Base-by-base conservation (phyloP, 2,329 filamentous ascomycete genomes). In the Ilyonectria sp. region DNA sequence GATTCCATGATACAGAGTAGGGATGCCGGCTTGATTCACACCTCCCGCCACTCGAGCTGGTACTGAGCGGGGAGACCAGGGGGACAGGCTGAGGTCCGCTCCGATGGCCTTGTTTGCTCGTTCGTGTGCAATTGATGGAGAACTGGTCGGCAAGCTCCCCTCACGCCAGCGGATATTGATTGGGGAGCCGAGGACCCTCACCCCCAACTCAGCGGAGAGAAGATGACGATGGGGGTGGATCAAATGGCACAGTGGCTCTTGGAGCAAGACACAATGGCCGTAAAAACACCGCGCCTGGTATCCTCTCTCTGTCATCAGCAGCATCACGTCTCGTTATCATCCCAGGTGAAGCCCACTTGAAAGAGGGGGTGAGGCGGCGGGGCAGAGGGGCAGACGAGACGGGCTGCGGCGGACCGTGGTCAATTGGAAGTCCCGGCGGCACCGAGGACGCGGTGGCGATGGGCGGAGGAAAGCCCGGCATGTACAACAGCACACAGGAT, bases 351-450 rank as follows among this genome's bases (percentile, higher is more conserved):
- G 58, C 59, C 60, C 56, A 60, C 63, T 63, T 57, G 54, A 59
- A 35, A 66, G 37, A 62, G 64, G 50, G 55, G 60, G 53, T 23
- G 61, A 70, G 57, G 65, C 26, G 58, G 68, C 33, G 67, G 61
- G 70, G 70, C 62, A 55, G 63, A 67, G 60, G 65, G 40, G 70
- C 62, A 55, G 63, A 67, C 58, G 65, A 35, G 61, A 54, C 50
- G 26, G 69, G 58, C 26, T 53, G 60, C 65, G 63, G 63, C 37
- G 23, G 57, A 60, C 63, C 49, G 61, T 56, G 47, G 66, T 68
- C 37, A 66, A 33, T 29, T 61, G 68, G 70, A 69, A 62, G 69
- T 49, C 40, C 43, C 59, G 46, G 50, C 49, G 33, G 60, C 64
- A 53, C 47, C 43, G 50, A 52, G 61, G 57, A 49, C 23, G 35